Percentiles rank a stretch among this genome's conserved stretches.
These are phyloP conservation scores for Trichosanthes cucumerina DNA, from an alignment of 306 rosid genomes.

Conservation along the genomic window DNA sequence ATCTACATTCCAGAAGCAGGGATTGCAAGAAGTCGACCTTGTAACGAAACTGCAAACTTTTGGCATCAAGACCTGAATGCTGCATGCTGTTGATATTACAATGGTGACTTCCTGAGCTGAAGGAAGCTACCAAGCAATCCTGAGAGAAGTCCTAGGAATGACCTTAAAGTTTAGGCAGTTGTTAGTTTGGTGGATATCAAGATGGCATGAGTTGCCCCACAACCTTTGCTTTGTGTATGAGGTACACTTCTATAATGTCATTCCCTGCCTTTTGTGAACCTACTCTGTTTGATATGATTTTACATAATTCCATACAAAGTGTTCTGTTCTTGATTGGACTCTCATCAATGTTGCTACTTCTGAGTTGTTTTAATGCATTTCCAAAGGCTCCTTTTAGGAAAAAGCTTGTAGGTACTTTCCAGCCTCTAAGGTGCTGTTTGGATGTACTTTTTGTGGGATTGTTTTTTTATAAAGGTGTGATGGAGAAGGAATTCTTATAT, in stretches of 20 bases:
- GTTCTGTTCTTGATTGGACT: slow-evolving; percentile 3
- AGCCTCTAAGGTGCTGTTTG: not conserved
- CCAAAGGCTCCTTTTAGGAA: not conserved
- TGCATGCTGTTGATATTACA: not conserved
- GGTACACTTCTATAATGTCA: not conserved
- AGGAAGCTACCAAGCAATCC: not conserved
- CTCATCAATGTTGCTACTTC: not conserved
- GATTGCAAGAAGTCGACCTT: not conserved
- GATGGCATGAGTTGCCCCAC: not conserved
- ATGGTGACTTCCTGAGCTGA: not conserved
- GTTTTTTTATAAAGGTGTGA: not conserved
- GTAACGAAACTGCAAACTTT: not conserved
- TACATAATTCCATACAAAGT: slow-evolving; percentile 1
- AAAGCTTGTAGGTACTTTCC: not conserved
- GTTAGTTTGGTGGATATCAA: not conserved
- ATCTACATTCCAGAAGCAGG: not conserved
- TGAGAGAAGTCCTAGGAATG: not conserved
- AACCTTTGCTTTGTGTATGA: not conserved
- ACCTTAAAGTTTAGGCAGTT: not conserved
- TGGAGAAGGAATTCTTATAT: not conserved
- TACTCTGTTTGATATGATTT: not conserved
- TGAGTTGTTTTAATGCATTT: not conserved
- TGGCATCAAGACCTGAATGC: not conserved
- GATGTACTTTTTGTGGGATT: not conserved
- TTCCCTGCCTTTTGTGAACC: not conserved